These are phyloP conservation scores for Rossbeevera mucosa DNA, from an alignment of 768 basidiomycete genomes.

Conservation along the genomic window DNA sequence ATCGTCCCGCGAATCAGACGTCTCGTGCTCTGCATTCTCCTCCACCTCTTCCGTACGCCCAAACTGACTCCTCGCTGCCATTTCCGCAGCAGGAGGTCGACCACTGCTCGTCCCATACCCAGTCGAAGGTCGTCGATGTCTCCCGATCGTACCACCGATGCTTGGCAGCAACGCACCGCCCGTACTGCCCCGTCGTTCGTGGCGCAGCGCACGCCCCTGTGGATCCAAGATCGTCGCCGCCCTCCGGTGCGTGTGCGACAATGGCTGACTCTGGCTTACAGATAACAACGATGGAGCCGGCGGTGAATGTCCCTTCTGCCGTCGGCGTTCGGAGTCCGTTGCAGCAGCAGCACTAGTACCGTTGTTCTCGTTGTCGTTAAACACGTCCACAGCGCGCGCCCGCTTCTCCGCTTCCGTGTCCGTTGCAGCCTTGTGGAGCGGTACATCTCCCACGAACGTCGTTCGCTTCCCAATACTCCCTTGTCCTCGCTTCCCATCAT, in stretches of 20 bases:
- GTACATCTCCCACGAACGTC: conserved; percentile 45
- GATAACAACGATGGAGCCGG: conserved; percentile 32
- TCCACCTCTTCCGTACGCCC: conserved; percentile 45
- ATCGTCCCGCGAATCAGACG: conserved; percentile 36
- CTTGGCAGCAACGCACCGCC: conserved; percentile 52
- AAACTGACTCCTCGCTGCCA: conserved; percentile 43
- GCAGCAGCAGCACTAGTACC: background rate
- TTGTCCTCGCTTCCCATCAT: conserved; percentile 39
- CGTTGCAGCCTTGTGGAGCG: conserved; percentile 36
- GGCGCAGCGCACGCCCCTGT: conserved; percentile 53
- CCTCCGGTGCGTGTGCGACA: conserved; percentile 59
- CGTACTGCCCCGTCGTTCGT: conserved; percentile 75
- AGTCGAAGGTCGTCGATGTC: conserved; percentile 68
- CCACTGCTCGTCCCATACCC: conserved; percentile 41
- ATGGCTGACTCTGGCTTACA: conserved; percentile 51
- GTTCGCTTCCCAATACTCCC: conserved; percentile 41
- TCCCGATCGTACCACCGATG: conserved; percentile 56
- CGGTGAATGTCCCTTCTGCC: conserved; percentile 24
- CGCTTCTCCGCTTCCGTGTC: conserved; percentile 34
- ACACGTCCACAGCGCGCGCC: conserved; percentile 11
- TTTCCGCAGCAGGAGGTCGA: conserved; percentile 16
- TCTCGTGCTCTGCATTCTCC: conserved; percentile 41
- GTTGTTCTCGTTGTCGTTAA: conserved; percentile 10
- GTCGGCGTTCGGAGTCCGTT: conserved; percentile 21
- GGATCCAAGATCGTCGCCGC: conserved; percentile 78